Evolutionary conservation across 176 grass and related monocot species (phyloP).

Genomic region (Dactylis glomerata): DNA sequence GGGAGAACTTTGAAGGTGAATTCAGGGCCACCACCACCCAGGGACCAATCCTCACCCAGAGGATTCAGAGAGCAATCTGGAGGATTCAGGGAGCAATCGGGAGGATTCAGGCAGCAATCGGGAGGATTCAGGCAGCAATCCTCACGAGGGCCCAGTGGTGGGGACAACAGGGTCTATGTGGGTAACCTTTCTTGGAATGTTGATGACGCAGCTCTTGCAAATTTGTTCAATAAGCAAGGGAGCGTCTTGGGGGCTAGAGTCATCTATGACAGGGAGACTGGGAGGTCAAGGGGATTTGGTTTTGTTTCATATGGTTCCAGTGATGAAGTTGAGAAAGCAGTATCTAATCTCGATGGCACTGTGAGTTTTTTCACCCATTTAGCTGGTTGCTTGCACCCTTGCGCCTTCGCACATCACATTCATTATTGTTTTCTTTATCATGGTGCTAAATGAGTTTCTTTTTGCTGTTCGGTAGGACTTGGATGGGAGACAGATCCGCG

Average conservation of each 20-base stretch:
- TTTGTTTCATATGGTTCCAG: constrained; percentile 65
- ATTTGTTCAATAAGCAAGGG: constrained; percentile 68
- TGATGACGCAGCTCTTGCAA: constrained; percentile 70
- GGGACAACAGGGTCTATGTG: constrained; percentile 61
- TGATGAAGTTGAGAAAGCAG: constrained; percentile 67
- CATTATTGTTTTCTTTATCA: neutral
- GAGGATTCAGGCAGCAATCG: neutral
- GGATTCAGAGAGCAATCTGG: constrained; percentile 5
- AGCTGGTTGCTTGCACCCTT: neutral
- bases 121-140: constrained; percentile 7
- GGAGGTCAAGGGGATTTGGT: constrained; percentile 80
- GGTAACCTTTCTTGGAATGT: constrained; percentile 83
- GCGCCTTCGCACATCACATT: neutral
- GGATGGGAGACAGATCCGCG: constrained; percentile 4
- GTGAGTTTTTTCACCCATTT: constrained; percentile 44
- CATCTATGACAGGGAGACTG: constrained; percentile 77
- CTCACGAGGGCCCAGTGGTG: constrained; percentile 23
- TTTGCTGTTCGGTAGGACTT: neutral
- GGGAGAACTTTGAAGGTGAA: constrained; percentile 43
- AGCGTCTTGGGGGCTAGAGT: constrained; percentile 71
- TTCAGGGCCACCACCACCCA: constrained; percentile 21
- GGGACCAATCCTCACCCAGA: constrained; percentile 44
- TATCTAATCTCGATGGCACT: constrained; percentile 42
- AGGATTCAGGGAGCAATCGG: neutral
- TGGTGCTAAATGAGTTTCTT: neutral